Evolutionary conservation across 75 land plant genomes (phyloP).

Genomic region (Sequoia sempervirens): DNA sequence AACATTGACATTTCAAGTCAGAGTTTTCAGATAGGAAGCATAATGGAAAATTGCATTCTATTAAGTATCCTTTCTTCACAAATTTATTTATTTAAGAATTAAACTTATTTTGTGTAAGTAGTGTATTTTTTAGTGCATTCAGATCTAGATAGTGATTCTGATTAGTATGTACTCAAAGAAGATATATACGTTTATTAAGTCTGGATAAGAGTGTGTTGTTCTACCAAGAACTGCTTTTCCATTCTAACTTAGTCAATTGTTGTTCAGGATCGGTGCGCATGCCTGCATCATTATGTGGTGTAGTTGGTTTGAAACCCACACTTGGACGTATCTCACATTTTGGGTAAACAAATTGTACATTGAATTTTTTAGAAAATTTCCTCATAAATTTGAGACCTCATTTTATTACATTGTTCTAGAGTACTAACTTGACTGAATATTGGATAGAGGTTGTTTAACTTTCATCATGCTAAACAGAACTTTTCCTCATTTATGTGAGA

Average conservation of each 20-base stretch:
- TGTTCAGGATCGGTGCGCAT: slow-evolving; percentile 70
- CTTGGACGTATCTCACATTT: slow-evolving; percentile 60
- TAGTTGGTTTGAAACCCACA: slow-evolving; percentile 78
- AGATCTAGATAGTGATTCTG: neutral
- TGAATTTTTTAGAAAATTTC: neutral
- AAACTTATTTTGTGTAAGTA: neutral
- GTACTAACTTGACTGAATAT: no score
- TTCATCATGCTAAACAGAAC: neutral
- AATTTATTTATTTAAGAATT: neutral
- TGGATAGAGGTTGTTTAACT: no score
- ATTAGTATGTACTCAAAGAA: neutral
- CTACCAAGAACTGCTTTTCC: neutral
- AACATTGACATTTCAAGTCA: neutral
- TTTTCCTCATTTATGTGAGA: neutral
- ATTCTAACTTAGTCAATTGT: neutral
- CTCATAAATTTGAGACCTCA: neutral
- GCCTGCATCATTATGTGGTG: slow-evolving; percentile 89
- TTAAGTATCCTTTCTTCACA: neutral
- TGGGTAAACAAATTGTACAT: slow-evolving; percentile 39
- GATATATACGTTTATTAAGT: neutral
- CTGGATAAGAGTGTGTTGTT: neutral
- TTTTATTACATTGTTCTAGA: neutral
- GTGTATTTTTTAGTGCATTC: neutral
- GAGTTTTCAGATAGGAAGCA: neutral
- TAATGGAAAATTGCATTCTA: neutral